Conservation (phyloP, 192 early-diverging fungal species). For the Physocladia obscura region DNA sequence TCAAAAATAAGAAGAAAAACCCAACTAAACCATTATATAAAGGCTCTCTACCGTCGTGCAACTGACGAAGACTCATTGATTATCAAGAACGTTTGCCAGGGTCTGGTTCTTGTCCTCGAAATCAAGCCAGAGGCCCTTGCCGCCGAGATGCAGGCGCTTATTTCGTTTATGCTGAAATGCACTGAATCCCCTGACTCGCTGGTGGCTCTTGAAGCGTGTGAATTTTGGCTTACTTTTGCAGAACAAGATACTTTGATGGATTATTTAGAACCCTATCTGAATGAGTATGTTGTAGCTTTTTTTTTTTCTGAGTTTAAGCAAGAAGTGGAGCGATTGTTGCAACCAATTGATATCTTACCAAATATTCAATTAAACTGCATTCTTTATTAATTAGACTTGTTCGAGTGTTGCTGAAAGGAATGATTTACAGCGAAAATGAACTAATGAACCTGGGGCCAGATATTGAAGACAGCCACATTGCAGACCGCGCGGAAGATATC, state of each 20-base stretch:
- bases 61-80: conserved; percentile 81
- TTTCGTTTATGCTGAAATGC: conserved; percentile 93
- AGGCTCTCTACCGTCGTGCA: conserved; percentile 78
- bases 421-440: conserved; percentile 96
- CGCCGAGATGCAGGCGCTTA: conserved; percentile 83
- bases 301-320: neutral
- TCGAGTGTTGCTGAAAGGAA: conserved; percentile 88
- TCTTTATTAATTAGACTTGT: conserved; percentile 63
- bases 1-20: too few relatives aligned
- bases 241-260: conserved; percentile 83
- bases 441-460: conserved; percentile 75
- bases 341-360: neutral
- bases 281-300: conserved; percentile 17
- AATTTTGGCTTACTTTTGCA: conserved; percentile 97
- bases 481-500: conserved; percentile 90
- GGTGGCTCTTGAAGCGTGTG: conserved; percentile 96
- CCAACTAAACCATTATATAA: too few relatives aligned
- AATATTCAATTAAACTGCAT: neutral
- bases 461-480: conserved; percentile 70
- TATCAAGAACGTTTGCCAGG: conserved; percentile 91
- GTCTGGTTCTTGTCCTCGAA: conserved; percentile 87
- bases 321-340: neutral
- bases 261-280: conserved; percentile 49
- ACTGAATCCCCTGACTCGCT: conserved; percentile 77
- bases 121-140: conserved; percentile 79